These are phyloP conservation scores for Colletotrichum sojae DNA, from an alignment of 2,329 filamentous ascomycete species.

Conservation along the genomic window DNA sequence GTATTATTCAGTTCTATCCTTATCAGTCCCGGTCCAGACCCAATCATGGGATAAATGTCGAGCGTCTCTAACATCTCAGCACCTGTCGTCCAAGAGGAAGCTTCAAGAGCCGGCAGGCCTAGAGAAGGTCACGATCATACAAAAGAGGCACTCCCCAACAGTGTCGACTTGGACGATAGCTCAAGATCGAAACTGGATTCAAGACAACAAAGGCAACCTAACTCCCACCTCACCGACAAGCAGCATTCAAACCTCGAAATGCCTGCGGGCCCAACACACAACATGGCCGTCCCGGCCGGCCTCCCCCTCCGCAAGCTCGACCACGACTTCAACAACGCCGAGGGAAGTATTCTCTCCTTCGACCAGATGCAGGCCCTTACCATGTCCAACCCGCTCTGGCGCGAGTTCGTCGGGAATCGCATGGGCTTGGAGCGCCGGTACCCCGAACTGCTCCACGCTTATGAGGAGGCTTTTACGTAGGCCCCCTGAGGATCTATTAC, in stretches of 20 bases:
- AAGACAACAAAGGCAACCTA: no score
- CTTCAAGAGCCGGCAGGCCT: neutral
- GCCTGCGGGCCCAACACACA: neutral
- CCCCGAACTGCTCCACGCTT: conserved; percentile 41
- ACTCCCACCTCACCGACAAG: no score
- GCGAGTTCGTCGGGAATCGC: conserved; percentile 44
- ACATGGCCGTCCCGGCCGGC: conserved; percentile 5
- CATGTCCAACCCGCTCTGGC: conserved; percentile 42
- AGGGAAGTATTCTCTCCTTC: conserved; percentile 44
- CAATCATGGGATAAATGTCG: no score
- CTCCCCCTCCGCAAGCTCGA: conserved; percentile 37
- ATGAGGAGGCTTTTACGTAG: conserved; percentile 42
- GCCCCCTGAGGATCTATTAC: neutral
- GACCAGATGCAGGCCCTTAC: conserved; percentile 43
- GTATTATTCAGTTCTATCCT: no score
- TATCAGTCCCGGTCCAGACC: no score
- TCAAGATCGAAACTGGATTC: no score
- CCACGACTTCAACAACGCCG: conserved; percentile 45
- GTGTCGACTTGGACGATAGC: no score
- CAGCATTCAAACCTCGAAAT: neutral
- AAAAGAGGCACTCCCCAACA: neutral
- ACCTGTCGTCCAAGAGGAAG: no score
- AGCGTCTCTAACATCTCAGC: no score
- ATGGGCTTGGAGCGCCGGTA: conserved; percentile 43
- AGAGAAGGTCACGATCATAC: neutral